Base-by-base conservation (phyloP, 331 rosid genomes). In the Pyracantha coccinea region DNA sequence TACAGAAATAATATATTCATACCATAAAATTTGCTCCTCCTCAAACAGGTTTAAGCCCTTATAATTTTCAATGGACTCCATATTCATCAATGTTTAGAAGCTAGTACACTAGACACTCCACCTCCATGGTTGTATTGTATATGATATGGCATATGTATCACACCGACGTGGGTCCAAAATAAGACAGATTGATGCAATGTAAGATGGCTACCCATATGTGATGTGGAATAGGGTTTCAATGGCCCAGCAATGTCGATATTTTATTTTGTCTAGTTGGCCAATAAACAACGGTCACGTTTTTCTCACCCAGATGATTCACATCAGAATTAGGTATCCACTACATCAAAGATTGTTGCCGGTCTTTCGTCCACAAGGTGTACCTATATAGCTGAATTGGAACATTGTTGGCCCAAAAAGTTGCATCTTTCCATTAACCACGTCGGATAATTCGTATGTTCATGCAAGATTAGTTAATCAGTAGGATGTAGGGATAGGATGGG, bases 251-350 rank as follows among this genome's bases (percentile, higher is more conserved):
- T 8, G 4, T 23, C 63, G 20, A 5, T 25, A 17, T 16, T 2
- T 21, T 14, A 35, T 7, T 38, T 23, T 23, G 58, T 38, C 53
- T 28, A 12, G 19, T 45, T 31, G 55, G 20, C 20, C 32, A 66
- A 55, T 55, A 35, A 66, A 54, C 41, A 68, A 41, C 16, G 57
- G 19, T 33, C 80, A 72, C 82, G 65, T 73, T 72, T 72, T 66
- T 19, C 53, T 8, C 61, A 1, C 59, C 44, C 28, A 66, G 57
- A 64, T 28, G 35, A 61, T 78, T 78, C 73, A 65, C 50, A 41
- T 57, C 72, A 33, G 13, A 20, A 23, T 76, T 61, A 8, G 31
- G 76, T 32, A 7, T 50, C n/a, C 8, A 7, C 25, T 61, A 17
- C 44, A 35, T 25, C 9, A 20, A 47, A 21, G 28, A 4, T 32